Evolutionary conservation across 2,329 filamentous ascomycete genomes (phyloP).

Genomic region (Hyphodiscus sp.): DNA sequence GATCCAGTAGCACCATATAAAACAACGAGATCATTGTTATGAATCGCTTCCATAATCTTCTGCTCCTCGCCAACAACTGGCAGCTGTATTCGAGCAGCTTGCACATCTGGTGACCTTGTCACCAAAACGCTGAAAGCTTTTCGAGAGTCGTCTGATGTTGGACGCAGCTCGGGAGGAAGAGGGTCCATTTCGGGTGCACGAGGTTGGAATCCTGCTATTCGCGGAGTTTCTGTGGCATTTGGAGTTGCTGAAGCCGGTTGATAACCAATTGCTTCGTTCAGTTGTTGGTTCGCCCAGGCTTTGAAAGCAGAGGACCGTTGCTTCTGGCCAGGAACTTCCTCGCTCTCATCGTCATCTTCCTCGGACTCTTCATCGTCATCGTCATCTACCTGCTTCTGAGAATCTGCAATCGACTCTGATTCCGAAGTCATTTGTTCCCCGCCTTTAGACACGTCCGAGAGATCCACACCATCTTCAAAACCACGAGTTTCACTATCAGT

Average conservation of each 20-base stretch:
- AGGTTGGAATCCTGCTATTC: constrained; percentile 56
- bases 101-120: constrained; percentile 63
- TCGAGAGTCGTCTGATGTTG: constrained; percentile 50
- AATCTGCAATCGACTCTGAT: neutral
- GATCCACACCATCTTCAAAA: constrained; percentile 31
- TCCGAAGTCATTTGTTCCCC: constrained; percentile 13
- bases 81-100: constrained; percentile 69
- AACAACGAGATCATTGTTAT: constrained; percentile 84
- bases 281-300: constrained; percentile 80
- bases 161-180: constrained; percentile 58
- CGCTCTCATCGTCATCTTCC: constrained; percentile 18
- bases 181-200: constrained; percentile 65
- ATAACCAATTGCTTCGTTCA: constrained; percentile 75
- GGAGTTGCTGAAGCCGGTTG: constrained; percentile 36
- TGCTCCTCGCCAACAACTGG: constrained; percentile 95
- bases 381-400: neutral
- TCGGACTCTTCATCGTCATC: constrained; percentile 9
- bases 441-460: constrained; percentile 10
- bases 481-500: constrained; percentile 29
- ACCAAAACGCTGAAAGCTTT: constrained; percentile 74
- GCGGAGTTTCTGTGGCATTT: constrained; percentile 39
- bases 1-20: constrained; percentile 94
- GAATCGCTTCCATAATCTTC: constrained; percentile 94
- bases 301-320: constrained; percentile 69
- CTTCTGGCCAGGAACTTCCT: constrained; percentile 31